These are phyloP conservation scores for Thoreauomyces humboldtii DNA, from an alignment of 192 early-diverging fungal genomes.

Conservation along the genomic window DNA sequence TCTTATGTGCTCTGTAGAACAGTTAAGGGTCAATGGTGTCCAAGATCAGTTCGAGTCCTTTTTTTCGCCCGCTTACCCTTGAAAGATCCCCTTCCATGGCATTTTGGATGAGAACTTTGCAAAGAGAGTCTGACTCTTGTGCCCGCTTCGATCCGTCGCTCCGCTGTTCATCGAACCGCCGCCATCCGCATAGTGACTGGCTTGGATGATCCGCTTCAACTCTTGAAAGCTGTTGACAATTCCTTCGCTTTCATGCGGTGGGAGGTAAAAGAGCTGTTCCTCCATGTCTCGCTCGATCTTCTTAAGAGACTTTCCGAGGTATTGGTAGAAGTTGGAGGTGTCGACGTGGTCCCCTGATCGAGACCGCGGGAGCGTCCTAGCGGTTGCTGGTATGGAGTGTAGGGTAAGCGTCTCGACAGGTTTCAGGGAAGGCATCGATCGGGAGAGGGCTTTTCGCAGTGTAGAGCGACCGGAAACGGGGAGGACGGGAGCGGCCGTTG, in stretches of 20 bases:
- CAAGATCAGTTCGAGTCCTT: no score
- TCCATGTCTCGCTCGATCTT: constrained; percentile 37
- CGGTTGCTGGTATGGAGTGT: not conserved
- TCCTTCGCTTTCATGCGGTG: constrained; percentile 23
- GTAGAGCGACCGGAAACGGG: no score
- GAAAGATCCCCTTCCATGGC: constrained; percentile 19
- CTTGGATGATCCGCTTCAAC: constrained; percentile 31
- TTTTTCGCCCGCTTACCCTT: constrained; percentile 8
- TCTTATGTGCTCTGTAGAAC: no score
- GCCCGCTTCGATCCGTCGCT: not conserved
- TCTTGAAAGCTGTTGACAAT: constrained; percentile 31
- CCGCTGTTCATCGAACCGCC: not conserved
- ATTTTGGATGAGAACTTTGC: constrained; percentile 13
- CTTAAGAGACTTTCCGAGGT: constrained; percentile 29
- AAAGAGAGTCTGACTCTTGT: constrained; percentile 19
- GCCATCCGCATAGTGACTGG: constrained; percentile 17
- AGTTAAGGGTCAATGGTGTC: no score
- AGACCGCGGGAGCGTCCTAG: not conserved
- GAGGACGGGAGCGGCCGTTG: no score
- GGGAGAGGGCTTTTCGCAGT: constrained; percentile 26
- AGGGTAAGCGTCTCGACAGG: not conserved
- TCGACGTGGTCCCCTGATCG: constrained; percentile 11
- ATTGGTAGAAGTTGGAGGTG: constrained; percentile 19
- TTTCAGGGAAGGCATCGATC: constrained; percentile 31
- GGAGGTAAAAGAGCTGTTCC: constrained; percentile 23